Evolutionary conservation across 768 basidiomycete species (phyloP), one percentile per base, ranked within the genome.

Genomic region (Rhodocollybia butyracea): DNA sequence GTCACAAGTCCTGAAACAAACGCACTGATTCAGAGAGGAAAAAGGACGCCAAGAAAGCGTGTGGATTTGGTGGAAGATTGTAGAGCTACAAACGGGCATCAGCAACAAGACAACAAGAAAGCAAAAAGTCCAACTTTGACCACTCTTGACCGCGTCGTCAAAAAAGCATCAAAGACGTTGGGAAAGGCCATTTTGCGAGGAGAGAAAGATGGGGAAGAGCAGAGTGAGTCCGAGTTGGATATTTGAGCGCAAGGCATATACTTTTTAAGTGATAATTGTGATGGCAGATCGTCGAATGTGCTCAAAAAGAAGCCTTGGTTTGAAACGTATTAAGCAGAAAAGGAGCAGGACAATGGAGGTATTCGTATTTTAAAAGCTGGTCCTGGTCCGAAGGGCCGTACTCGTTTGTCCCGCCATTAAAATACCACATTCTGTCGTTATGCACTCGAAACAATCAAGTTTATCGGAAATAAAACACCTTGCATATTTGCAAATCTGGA

Each of bases 61-160:
- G 42, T 56, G 58, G 56, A 57, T 61, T 30, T 31, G 53, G 24
- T 27, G 57, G 48, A 42, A 43, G 54, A 43, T 61, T 42, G 48
- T 42, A 36, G 51, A 62, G 54, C 63, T 53, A 45, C 43, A 29
- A 46, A 50, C 29, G 53, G 26, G 38, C 38, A 43, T 41, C 7
- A 51, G 15, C 47, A 51, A n/a, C n/a, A n/a, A n/a, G n/a, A n/a
- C n/a, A n/a, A n/a, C n/a, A n/a, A n/a, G n/a, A n/a, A n/a, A n/a
- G n/a, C n/a, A n/a, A n/a, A n/a, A n/a, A n/a, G n/a, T n/a, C n/a
- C n/a, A n/a, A n/a, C 84, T 52, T 73, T 75, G 26, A 83, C 72
- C n/a, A 76, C 80, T 55, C 82, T 77, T 30, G 82, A 84, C 39
- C 75, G 74, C 42, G 80, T 77, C 31, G 71, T 63, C 24, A 79